Percentiles rank a stretch among this genome's conserved stretches.
Conservation (phyloP, 2,329 filamentous ascomycete species). For the Fusarium sp. region DNA sequence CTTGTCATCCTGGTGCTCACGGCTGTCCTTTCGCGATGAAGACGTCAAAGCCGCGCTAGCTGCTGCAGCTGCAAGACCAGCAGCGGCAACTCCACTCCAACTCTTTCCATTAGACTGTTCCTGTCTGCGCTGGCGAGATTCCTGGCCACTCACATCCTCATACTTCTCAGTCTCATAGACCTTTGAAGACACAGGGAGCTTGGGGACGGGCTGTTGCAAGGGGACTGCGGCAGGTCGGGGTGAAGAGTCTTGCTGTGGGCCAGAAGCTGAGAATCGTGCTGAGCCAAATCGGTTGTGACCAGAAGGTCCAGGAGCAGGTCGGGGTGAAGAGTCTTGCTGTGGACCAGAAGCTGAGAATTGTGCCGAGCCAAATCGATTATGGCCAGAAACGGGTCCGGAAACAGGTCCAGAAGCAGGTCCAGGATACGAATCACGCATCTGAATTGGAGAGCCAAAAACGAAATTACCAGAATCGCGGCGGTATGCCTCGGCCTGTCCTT, state of each 20-base stretch:
- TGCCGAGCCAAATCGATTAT: slow-evolving; percentile 67
- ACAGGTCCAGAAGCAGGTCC: slow-evolving; percentile 54
- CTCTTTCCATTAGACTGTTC: slow-evolving; percentile 55
- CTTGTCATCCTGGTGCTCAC: slow-evolving; percentile 35
- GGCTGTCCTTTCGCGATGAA: slow-evolving; percentile 40
- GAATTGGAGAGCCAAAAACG: slow-evolving; percentile 38
- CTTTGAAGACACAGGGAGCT: slow-evolving; percentile 76
- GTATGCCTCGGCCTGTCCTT: slow-evolving; percentile 48
- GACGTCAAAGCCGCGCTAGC: slow-evolving; percentile 55
- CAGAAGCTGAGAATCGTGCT: slow-evolving; percentile 62
- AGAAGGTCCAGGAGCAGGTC: slow-evolving; percentile 70
- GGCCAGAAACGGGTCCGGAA: slow-evolving; percentile 77
- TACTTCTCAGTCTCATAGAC: slow-evolving; percentile 70
- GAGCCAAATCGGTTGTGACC: slow-evolving; percentile 72
- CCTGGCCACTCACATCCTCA: slow-evolving; percentile 54
- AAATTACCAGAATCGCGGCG: slow-evolving; percentile 44
- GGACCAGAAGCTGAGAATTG: slow-evolving; percentile 63
- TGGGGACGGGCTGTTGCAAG: slow-evolving; percentile 88
- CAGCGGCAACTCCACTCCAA: slow-evolving; percentile 60
- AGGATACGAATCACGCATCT: slow-evolving; percentile 73
- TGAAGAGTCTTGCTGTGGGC: slow-evolving; percentile 56
- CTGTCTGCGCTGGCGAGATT: slow-evolving; percentile 52
- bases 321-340: slow-evolving; percentile 45
- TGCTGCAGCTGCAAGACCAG: slow-evolving; percentile 62
- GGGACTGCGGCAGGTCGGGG: slow-evolving; percentile 71